phyloP scores from a whole-genome alignment of 805 yeast genomes.

The Candida ficus region DNA sequence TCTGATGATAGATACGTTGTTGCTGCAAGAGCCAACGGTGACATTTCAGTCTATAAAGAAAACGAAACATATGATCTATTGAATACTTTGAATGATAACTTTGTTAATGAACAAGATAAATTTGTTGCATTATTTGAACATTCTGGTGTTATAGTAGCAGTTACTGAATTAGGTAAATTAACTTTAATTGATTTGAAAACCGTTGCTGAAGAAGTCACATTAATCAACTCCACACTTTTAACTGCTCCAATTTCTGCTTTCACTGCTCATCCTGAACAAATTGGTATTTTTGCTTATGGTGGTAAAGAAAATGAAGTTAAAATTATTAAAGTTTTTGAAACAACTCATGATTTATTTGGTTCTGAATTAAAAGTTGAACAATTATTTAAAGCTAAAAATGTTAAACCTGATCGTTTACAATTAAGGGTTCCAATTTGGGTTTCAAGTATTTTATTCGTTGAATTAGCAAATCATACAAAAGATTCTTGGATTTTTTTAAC shows the following conservation, averaged over 20 bases:
- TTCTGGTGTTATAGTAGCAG: slow-evolving; percentile 26
- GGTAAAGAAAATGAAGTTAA: slow-evolving; percentile 79
- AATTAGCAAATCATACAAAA: slow-evolving; percentile 28
- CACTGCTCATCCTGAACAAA: slow-evolving; percentile 40
- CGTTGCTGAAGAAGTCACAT: slow-evolving; percentile 9
- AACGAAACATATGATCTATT: slow-evolving; percentile 23
- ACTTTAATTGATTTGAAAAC: slow-evolving; percentile 24
- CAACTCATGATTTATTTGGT: slow-evolving; percentile 16
- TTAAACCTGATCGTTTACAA: slow-evolving; percentile 72
- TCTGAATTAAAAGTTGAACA: slow-evolving; percentile 24
- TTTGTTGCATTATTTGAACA: slow-evolving; percentile 33
- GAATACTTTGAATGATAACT: slow-evolving; percentile 12
- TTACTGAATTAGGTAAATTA: slow-evolving; percentile 32
- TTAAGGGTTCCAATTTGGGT: slow-evolving; percentile 82
- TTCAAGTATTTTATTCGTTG: slow-evolving; percentile 46
- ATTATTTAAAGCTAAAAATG: slow-evolving; percentile 74
- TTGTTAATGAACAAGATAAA: slow-evolving; percentile 26
- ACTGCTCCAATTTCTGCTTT: slow-evolving; percentile 47
- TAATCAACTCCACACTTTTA: slow-evolving; percentile 24
- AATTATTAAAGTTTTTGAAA: slow-evolving; percentile 34
- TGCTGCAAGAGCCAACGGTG: slow-evolving; percentile 43
- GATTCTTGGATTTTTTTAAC: slow-evolving; percentile 51
- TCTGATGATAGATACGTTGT: slow-evolving; percentile 30
- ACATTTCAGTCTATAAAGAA: slow-evolving; percentile 35
- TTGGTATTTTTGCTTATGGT: slow-evolving; percentile 67